Conservation (phyloP, 345 rosid genomes). For the Populus deltoides region DNA sequence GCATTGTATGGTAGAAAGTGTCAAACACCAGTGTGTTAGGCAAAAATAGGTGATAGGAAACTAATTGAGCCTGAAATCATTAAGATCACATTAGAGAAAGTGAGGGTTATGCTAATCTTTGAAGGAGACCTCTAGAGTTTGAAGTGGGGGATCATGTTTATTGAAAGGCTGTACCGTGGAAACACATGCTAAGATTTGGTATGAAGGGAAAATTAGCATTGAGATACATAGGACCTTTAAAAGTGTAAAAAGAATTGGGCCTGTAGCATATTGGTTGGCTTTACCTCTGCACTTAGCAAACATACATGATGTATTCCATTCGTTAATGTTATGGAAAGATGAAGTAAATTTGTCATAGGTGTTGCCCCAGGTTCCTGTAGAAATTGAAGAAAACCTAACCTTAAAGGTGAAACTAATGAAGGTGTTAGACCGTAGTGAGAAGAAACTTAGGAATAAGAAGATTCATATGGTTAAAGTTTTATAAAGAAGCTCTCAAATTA, state of each 20-base stretch:
- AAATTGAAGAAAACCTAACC: background rate
- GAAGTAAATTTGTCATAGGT: no score
- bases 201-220: background rate
- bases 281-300: background rate
- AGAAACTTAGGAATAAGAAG: background rate
- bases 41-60: no score
- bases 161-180: background rate
- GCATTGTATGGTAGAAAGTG: no score
- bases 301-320: background rate
- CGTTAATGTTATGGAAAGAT: background rate
- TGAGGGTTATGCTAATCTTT: background rate
- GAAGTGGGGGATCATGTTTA: no score
- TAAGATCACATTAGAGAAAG: background rate
- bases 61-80: no score
- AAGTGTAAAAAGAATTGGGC: background rate
- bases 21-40: no score
- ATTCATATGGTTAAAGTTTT: background rate
- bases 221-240: background rate
- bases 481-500: background rate
- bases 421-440: background rate
- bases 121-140: no score
- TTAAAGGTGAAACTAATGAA: background rate
- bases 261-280: background rate
- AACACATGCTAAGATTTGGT: background rate
- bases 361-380: no score